Conservation (phyloP, 768 basidiomycete species). For the Mycena floridula region DNA sequence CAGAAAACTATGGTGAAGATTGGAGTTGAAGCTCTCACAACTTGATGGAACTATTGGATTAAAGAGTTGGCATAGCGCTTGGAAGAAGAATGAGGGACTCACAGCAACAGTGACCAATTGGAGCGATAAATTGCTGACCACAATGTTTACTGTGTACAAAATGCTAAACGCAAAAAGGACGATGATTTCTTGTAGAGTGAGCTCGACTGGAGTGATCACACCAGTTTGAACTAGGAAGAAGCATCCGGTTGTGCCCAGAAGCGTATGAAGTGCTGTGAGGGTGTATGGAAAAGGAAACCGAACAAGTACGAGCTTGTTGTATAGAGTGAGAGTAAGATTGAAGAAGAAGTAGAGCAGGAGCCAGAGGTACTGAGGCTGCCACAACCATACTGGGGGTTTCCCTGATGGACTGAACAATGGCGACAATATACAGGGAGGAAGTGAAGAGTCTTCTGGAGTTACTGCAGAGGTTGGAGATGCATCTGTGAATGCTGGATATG, state of each 20-base stretch:
- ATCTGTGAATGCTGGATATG: no score
- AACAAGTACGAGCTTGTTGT: constrained; percentile 91
- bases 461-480: neutral
- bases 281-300: constrained; percentile 96
- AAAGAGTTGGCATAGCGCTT: neutral
- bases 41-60: constrained; percentile 84
- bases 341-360: constrained; percentile 80
- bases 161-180: constrained; percentile 78
- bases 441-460: neutral
- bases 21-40: constrained; percentile 88
- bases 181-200: constrained; percentile 45
- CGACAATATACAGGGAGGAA: neutral
- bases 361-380: constrained; percentile 44
- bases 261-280: constrained; percentile 85
- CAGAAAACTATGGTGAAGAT: constrained; percentile 87
- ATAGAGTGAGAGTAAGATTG: constrained; percentile 89
- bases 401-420: neutral
- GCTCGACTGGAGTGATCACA: constrained; percentile 49
- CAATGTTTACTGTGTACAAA: constrained; percentile 91
- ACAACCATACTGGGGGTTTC: neutral
- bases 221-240: constrained; percentile 53
- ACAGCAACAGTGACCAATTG: constrained; percentile 88
- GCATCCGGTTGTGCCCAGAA: constrained; percentile 83
- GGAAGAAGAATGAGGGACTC: constrained; percentile 23
- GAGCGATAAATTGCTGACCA: constrained; percentile 88